Base-by-base conservation (phyloP, 768 basidiomycete genomes). In the Tulasnella sp. region DNA sequence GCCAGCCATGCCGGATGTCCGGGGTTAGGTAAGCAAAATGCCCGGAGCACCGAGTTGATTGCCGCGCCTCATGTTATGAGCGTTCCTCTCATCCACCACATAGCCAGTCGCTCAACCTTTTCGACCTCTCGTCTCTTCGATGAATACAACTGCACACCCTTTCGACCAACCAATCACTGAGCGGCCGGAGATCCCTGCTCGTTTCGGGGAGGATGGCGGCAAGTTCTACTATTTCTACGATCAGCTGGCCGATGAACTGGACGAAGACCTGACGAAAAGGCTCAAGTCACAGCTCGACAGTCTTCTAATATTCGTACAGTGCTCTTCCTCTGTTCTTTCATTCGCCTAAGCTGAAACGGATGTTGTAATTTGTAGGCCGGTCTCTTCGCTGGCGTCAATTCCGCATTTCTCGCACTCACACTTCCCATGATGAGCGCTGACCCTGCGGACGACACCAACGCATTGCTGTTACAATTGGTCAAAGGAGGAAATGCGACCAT, bases 401-500 rank as follows among this genome's bases (percentile, higher is more conserved):
- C 64, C 3, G 64, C 64, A 12, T 69, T 69, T 37, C 64, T 69
- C 34, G 64, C 64, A 6, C 64, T 69, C 34, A 69, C 64, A 9
- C 64, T 69, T 69, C 64, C 64, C 28, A 69, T 69, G 64, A 28
- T 69, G 64, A 69, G 64, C 64, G 64, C 64, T 16, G 64, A 69
- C 64, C 64, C 64, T 9, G 64, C 64, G 6, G 31, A 37, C 34
- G 64, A 69, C 20, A 69, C 64, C 6, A 69, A 69, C 64, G 64
- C 31, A 28, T 20, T 34, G 16, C 9, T 69, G 28, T 37, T 69
- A 31, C 64, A 69, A 22, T 69, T 69, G 64, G 64, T 69, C 31
- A 31, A 37, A 37, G 64, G 64, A 69, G 64, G 64, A 1, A 69
- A 69, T 7, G 16, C 64, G 64, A 69, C 64, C 64, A 69, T 69